These are phyloP conservation scores for Tremellales sp. DNA, from an alignment of 1,284 basidiomycete species.

Conservation along the genomic window DNA sequence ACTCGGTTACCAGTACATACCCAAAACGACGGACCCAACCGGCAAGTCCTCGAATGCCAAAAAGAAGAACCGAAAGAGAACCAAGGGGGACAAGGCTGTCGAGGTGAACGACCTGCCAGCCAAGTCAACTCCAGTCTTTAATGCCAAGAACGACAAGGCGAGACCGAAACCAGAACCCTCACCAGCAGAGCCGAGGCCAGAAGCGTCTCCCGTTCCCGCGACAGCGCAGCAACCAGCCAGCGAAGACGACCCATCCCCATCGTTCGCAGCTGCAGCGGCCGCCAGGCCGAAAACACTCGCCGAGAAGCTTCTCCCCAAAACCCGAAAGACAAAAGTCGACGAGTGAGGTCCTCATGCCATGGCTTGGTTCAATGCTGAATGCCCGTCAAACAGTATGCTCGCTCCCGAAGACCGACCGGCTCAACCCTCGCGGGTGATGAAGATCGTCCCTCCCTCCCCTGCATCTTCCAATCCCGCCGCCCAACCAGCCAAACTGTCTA, in stretches of 20 bases:
- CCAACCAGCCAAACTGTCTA: slow-evolving; percentile 8
- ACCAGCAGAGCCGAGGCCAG: neutral
- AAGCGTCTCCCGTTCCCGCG: neutral
- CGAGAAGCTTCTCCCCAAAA: slow-evolving; percentile 41
- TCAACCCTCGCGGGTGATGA: slow-evolving; percentile 41
- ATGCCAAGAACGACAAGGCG: neutral
- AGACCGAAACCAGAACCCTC: neutral
- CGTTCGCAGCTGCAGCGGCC: slow-evolving; percentile 6
- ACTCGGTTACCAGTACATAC: slow-evolving; percentile 35
- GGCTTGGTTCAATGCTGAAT: neutral
- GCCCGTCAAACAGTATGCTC: slow-evolving; percentile 35
- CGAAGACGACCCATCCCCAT: neutral
- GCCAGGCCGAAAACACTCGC: slow-evolving; percentile 39
- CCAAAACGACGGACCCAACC: slow-evolving; percentile 1
- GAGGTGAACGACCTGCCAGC: no score
- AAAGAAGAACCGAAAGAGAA: slow-evolving; percentile 31
- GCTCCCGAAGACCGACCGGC: slow-evolving; percentile 39
- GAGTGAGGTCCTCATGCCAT: slow-evolving; percentile 35
- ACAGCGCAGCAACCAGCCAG: neutral
- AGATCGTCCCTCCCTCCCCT: slow-evolving; percentile 16
- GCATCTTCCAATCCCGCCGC: neutral
- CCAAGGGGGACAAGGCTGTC: slow-evolving; percentile 2
- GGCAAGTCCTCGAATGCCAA: slow-evolving; percentile 24
- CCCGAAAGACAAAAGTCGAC: slow-evolving; percentile 43
- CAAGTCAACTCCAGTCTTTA: neutral